Conservation (phyloP, 2,329 filamentous ascomycete species). For the Trichoderma sp. region DNA sequence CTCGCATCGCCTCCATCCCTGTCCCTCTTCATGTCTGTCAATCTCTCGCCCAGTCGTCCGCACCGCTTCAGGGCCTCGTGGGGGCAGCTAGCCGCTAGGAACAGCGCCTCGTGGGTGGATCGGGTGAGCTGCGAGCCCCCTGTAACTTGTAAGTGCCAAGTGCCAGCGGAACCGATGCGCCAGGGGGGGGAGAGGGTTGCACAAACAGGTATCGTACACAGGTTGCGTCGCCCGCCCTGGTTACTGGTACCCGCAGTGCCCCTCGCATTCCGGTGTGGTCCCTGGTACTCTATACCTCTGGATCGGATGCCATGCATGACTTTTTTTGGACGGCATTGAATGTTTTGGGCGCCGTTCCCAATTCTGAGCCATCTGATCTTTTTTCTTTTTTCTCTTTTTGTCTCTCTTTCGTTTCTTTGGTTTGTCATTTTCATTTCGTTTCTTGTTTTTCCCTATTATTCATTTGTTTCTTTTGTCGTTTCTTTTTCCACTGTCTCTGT, state of each 20-base stretch:
- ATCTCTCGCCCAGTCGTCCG: constrained; percentile 13
- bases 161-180: constrained; percentile 9
- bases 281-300: background rate
- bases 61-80: background rate
- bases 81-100: constrained; percentile 10
- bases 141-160: background rate
- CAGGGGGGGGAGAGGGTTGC: background rate
- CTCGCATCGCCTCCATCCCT: background rate
- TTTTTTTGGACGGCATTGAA: background rate
- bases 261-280: constrained; percentile 8
- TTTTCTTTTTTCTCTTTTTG: background rate
- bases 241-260: background rate
- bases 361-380: constrained; percentile 8
- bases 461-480: constrained; percentile 3
- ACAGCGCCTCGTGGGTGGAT: constrained; percentile 16
- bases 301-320: background rate
- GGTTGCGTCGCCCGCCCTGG: background rate
- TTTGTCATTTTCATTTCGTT: constrained; percentile 1
- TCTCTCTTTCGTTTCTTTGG: background rate
- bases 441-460: background rate
- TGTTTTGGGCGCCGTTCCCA: background rate
- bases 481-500: background rate
- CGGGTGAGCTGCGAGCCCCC: background rate
- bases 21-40: constrained; percentile 2
- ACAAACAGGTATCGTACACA: background rate